Base-by-base conservation (phyloP, 2,329 filamentous ascomycete species). In the Aspergillus melleus region DNA sequence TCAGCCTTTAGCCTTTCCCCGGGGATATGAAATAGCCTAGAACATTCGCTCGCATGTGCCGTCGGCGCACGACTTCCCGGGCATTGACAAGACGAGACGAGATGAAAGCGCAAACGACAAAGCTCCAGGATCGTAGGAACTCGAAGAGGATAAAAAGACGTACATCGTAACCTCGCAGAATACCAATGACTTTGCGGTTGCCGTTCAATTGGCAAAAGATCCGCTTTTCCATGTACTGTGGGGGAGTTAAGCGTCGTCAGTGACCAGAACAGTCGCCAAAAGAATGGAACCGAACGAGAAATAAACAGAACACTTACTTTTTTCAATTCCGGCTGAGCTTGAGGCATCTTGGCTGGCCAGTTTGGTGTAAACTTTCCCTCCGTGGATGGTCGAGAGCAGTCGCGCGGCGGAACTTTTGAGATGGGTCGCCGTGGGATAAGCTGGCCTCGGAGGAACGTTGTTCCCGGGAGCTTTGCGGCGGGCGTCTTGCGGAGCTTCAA, bases 311-410 rank as follows among this genome's bases (percentile, higher is more conserved):
- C 42, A 74, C 75, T 60, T 80, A 96, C 95, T 88, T 98, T 99
- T 82, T 98, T 99, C 65, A 99, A 87, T 83, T 99, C 96, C 72
- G 95, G 95, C 81, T 98, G 95, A 77, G 95, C 93, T 88, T 96
- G 94, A 81, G 95, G 92, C 95, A 99, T 99, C 68, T 83, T 90
- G 81, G 61, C 66, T 60, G 66, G 52, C 64, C 61, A 60, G 55
- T 68, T 60, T 60, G 59, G 52, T 47, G 44, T 63, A 57, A 8
- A 62, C 52, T 68, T 51, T 67, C 63, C 65, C 58, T 60, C 63
- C 57, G 69, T 68, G 59, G 46, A 42, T 68, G 19, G 62, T 61
- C 60, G 61, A 64, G 61, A 58, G 63, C 59, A 62, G 53, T 66
- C 61, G 64, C 66, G 61, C 55, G 61, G 65, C 64, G 61, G 66